Evolutionary conservation across 2,329 filamentous ascomycete genomes (phyloP), one percentile per base, ranked within the genome.

Genomic region (Chaetomium strumarium): DNA sequence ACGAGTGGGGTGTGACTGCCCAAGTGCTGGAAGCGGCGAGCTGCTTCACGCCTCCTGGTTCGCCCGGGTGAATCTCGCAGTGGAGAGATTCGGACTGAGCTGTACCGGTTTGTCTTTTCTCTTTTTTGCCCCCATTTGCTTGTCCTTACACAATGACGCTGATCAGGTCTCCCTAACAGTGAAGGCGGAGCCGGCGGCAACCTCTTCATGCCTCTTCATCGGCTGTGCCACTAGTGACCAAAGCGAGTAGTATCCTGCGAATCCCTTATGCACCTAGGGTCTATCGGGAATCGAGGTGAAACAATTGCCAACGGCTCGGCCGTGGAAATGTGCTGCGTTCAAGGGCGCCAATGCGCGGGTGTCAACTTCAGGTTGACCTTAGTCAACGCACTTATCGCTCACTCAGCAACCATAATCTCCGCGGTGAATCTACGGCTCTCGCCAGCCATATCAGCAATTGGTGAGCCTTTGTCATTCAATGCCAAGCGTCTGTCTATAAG

Each of bases 21-120:
- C 41, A 30, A 30, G 39, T 19, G 30, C 37, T 48, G 31, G 42
- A 52, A 53, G 37, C 51, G 31, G 52, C 47, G 52, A 55, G 49
- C 40, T 47, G 39, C 53, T 46, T 40, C 54, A 48, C 34, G 47
- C 16, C 36, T 43, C 58, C 45, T 60, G 60, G 59, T 61, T 63
- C 61, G 61, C 58, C 51, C 61, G 61, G 59, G 51, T 64, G 58
- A 59, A 60, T 58, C 34, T 52, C 44, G 36, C 38, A 42, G 58
- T 60, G 58, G 60, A 52, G 58, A 46, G 46, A 56, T 46, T 53
- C 43, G 49, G 48, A 12, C 44, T 51, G 54, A 54, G 50, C 53
- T 53, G 49, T 17, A 46, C 46, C 49, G 51, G 49, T 30, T 41
- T 47, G 50, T 31, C 37, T 39, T 34, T 40, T 43, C 31, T 16